phyloP scores from a whole-genome alignment of 2,329 filamentous ascomycete genomes.

The Cladorrhinum sp. region DNA sequence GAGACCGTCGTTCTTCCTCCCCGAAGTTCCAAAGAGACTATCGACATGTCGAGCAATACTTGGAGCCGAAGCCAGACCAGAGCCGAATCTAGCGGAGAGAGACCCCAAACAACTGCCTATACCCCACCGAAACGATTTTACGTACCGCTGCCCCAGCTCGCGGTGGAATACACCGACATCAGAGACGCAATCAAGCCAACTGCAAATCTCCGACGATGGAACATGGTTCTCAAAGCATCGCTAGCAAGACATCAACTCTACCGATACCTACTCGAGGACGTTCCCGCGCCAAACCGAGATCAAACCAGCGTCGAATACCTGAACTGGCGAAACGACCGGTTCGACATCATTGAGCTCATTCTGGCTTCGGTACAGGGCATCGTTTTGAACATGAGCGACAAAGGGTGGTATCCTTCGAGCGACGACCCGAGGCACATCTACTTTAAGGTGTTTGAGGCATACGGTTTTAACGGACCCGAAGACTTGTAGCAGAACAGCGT shows the following conservation, averaged over 20 bases:
- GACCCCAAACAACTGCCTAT: not conserved
- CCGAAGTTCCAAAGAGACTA: too few relatives aligned
- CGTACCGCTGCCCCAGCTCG: not conserved
- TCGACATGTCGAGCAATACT: not conserved
- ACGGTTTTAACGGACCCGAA: not conserved
- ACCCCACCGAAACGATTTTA: constrained; percentile 3
- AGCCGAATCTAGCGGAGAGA: not conserved
- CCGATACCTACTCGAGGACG: not conserved
- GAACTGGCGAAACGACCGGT: constrained; percentile 5
- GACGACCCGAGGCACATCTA: not conserved
- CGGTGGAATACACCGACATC: not conserved
- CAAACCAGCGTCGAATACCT: not conserved
- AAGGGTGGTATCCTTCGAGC: not conserved
- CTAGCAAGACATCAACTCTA: not conserved
- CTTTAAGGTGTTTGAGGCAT: constrained; percentile 1
- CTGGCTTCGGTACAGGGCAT: constrained; percentile 3
- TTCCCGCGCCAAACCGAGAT: not conserved
- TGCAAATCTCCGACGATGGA: not conserved
- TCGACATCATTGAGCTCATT: constrained; percentile 1
- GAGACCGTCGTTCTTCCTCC: too few relatives aligned
- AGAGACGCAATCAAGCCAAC: not conserved
- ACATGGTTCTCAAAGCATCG: not conserved
- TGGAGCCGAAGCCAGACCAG: not conserved
- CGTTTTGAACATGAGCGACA: constrained; percentile 3
- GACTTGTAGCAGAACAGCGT: not conserved